A percentile compares a stretch with the other conserved stretches of the same genome.
phyloP scores from a whole-genome alignment of 306 rosid genomes.

The Mucuna pruriens region DNA sequence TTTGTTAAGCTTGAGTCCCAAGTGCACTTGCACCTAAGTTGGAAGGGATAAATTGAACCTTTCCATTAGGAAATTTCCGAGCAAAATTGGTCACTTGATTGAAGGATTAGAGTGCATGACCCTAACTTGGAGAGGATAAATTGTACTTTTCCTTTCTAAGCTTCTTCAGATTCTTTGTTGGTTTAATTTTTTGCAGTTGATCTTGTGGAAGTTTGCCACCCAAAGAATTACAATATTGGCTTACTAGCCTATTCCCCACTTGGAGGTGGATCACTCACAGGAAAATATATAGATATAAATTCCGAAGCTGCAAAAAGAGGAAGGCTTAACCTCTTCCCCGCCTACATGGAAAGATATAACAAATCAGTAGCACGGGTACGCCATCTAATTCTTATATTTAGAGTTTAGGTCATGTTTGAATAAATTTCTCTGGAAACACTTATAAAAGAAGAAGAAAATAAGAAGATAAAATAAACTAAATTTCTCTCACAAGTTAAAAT shows the following conservation, averaged over 20 bases:
- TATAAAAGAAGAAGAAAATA: not conserved
- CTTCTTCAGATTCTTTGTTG: slow-evolving; percentile 18
- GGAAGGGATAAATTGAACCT: not conserved
- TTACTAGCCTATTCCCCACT: slow-evolving; percentile 87
- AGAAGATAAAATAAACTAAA: too few relatives aligned
- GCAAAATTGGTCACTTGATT: not conserved
- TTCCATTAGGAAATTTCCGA: not conserved
- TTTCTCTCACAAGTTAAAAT: too few relatives aligned
- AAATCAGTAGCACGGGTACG: slow-evolving; percentile 74
- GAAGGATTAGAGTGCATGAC: not conserved
- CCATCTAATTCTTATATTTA: slow-evolving; percentile 13
- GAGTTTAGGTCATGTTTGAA: not conserved
- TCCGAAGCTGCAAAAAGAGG: slow-evolving; percentile 70
- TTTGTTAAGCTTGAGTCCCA: not conserved
- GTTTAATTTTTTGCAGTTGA: slow-evolving; percentile 61
- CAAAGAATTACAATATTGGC: slow-evolving; percentile 79
- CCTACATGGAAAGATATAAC: slow-evolving; percentile 91
- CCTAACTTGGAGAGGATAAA: not conserved
- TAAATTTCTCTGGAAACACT: not conserved
- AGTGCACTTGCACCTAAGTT: not conserved
- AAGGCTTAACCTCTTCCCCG: slow-evolving; percentile 83
- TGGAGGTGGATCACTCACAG: slow-evolving; percentile 74
- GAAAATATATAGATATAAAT: slow-evolving; percentile 74
- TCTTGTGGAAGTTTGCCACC: slow-evolving; percentile 93
- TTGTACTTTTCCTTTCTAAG: not conserved